Percentiles rank a stretch among this genome's conserved stretches.
Evolutionary conservation across 2,329 filamentous ascomycete genomes (phyloP).

Genomic region (Colletotrichum sp.): DNA sequence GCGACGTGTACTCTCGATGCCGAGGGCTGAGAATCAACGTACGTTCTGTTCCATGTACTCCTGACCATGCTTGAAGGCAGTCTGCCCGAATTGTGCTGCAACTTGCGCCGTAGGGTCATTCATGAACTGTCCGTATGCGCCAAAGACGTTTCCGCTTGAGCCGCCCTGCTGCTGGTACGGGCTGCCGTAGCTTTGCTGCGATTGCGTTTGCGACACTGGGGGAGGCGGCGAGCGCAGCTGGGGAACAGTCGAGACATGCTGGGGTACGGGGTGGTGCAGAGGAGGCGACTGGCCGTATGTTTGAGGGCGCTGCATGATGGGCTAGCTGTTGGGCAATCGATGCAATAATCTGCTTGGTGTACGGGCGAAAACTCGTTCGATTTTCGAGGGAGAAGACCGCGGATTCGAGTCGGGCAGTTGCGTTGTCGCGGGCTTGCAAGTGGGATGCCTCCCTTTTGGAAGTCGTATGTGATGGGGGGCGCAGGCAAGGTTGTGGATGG

Average conservation of each 20-base stretch:
- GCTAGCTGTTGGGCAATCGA: constrained; percentile 2
- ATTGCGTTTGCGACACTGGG: constrained; percentile 73
- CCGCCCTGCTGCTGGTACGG: constrained; percentile 73
- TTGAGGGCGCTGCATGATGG: constrained; percentile 81
- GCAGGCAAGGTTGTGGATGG: constrained; percentile 3
- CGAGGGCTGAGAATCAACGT: constrained; percentile 33
- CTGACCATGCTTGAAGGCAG: constrained; percentile 87
- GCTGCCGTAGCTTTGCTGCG: constrained; percentile 69
- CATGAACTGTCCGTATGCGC: constrained; percentile 90
- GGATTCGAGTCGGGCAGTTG: background rate
- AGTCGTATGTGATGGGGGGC: constrained; percentile 11
- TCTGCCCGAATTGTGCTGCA: constrained; percentile 92
- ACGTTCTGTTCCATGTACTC: constrained; percentile 97
- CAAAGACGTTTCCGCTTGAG: constrained; percentile 60
- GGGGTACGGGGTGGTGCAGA: constrained; percentile 94
- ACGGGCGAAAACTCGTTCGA: background rate
- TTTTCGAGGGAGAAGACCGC: background rate
- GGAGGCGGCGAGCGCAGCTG: constrained; percentile 94
- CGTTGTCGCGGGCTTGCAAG: background rate
- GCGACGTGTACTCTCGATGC: background rate
- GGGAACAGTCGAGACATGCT: constrained; percentile 97
- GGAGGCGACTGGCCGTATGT: constrained; percentile 89
- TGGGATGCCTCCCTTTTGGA: constrained; percentile 14
- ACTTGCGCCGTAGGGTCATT: constrained; percentile 95
- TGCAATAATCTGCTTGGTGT: background rate